A percentile compares a stretch with the other conserved stretches of the same genome.
phyloP scores from a whole-genome alignment of 208 protist genomes.

The Blastocrithidia nonstop region DNA sequence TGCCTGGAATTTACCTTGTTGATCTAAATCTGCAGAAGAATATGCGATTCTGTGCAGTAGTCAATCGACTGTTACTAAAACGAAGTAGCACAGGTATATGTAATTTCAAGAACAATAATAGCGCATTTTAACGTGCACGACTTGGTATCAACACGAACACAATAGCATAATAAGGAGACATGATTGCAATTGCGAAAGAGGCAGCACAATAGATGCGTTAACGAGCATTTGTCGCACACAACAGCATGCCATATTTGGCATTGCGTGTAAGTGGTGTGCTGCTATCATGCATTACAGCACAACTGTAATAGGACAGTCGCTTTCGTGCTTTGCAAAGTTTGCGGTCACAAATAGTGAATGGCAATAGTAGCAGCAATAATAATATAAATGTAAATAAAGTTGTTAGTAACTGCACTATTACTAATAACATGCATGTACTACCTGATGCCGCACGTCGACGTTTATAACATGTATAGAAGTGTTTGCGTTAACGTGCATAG shows the following conservation, averaged over 20 bases:
- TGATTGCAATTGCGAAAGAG: slow-evolving; percentile 1
- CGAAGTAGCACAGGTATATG: slow-evolving; percentile 6
- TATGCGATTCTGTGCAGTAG: slow-evolving; percentile 8
- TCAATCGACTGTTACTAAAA: slow-evolving; percentile 9
- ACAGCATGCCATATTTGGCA: slow-evolving; percentile 16
- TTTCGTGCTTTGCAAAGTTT: slow-evolving; percentile 16
- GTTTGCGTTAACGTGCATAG: no score
- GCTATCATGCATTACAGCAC: slow-evolving; percentile 11
- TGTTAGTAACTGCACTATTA: neutral
- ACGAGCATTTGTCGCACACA: neutral
- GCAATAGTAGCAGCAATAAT: slow-evolving; percentile 1
- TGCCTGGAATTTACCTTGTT: slow-evolving; percentile 16
- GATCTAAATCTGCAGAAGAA: slow-evolving; percentile 16
- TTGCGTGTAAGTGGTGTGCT: slow-evolving; percentile 19
- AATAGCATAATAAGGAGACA: neutral
- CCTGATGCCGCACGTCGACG: no score
- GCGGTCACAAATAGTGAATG: slow-evolving; percentile 1
- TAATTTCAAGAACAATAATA: slow-evolving; percentile 3
- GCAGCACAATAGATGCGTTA: slow-evolving; percentile 7
- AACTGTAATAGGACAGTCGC: slow-evolving; percentile 17
- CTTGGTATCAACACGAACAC: neutral
- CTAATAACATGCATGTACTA: no score
- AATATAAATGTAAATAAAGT: neutral
- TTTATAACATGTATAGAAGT: no score
- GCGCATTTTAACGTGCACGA: no score